Evolutionary conservation across 257 asterid species (phyloP).

Genomic region (Agastache rugosa): DNA sequence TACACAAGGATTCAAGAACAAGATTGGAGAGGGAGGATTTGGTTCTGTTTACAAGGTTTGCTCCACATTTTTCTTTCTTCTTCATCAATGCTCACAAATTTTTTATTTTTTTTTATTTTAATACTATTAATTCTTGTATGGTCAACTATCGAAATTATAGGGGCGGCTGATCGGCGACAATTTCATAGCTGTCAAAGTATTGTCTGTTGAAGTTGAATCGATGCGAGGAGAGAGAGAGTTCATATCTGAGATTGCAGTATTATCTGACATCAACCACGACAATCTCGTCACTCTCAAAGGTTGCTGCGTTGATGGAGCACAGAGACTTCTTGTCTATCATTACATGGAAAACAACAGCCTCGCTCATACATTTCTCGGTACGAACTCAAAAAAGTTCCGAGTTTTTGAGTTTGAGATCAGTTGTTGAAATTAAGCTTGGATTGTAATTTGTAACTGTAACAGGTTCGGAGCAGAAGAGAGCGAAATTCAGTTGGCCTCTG

Average conservation of each 20-base stretch:
- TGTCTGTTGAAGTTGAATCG: constrained; percentile 63
- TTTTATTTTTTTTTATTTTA: too few relatives aligned
- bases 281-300: constrained; percentile 72
- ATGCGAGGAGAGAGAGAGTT: constrained; percentile 82
- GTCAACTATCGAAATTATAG: constrained; percentile 41
- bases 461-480: constrained; percentile 64
- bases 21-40: constrained; percentile 79
- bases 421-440: too few relatives aligned
- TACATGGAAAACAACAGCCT: constrained; percentile 81
- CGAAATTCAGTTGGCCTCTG: constrained; percentile 57
- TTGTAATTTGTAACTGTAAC: constrained; percentile 14
- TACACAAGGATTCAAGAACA: constrained; percentile 69
- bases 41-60: constrained; percentile 76
- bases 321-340: constrained; percentile 67
- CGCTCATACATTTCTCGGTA: constrained; percentile 60
- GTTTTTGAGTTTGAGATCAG: too few relatives aligned
- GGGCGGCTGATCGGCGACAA: constrained; percentile 61
- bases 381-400: constrained; percentile 13
- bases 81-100: neutral
- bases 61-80: neutral
- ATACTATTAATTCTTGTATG: neutral
- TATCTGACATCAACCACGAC: constrained; percentile 66
- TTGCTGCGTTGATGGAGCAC: constrained; percentile 68
- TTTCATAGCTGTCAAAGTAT: constrained; percentile 68
- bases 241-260: constrained; percentile 68